Evolutionary conservation across 371 early-diverging fungal genomes (phyloP).

Genomic region (Fennellomyces sp.): DNA sequence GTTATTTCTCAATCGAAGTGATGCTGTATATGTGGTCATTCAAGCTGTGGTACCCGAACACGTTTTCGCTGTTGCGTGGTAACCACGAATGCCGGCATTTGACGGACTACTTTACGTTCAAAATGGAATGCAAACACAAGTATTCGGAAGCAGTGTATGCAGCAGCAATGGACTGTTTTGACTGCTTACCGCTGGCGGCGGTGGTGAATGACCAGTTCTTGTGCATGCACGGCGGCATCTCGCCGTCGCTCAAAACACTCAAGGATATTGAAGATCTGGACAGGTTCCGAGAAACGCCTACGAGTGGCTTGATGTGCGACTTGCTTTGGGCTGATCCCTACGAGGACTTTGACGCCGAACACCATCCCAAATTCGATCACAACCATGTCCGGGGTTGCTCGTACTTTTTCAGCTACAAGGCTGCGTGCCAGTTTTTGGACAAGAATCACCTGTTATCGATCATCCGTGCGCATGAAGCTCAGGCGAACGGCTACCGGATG

Average conservation of each 20-base stretch:
- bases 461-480: conserved; percentile 98
- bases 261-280: conserved; percentile 89
- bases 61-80: conserved; percentile 93
- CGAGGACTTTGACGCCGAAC: conserved; percentile 92
- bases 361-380: conserved; percentile 80
- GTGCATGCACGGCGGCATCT: conserved; percentile 98
- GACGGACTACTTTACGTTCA: conserved; percentile 98
- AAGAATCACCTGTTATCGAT: conserved; percentile 91
- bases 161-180: conserved; percentile 91
- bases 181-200: conserved; percentile 93
- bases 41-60: conserved; percentile 92
- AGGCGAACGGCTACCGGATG: conserved; percentile 97
- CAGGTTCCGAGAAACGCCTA: conserved; percentile 95
- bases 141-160: conserved; percentile 94
- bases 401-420: conserved; percentile 89
- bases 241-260: conserved; percentile 89
- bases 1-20: conserved; percentile 88
- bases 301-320: conserved; percentile 96
- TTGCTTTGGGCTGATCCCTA: conserved; percentile 97
- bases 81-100: conserved; percentile 99
- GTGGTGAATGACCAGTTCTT: conserved; percentile 96
- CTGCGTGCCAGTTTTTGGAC: conserved; percentile 92
- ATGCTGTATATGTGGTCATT: conserved; percentile 86
- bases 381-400: conserved; percentile 95
- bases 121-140: conserved; percentile 95